Conservation (phyloP, 2,329 filamentous ascomycete genomes). For the Fusarium anguioides region DNA sequence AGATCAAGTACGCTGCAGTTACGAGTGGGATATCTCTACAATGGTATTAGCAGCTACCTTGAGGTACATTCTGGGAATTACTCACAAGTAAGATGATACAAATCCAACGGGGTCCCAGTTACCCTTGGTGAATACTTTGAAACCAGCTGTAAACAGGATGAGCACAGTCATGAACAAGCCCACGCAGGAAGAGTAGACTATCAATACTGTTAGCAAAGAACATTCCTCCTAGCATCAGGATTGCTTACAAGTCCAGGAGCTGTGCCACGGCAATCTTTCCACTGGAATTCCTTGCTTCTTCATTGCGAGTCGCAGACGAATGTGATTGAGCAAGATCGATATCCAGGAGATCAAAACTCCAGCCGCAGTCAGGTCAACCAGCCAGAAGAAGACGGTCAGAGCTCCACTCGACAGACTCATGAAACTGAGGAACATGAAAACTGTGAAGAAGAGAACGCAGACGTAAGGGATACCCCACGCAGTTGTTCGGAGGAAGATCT, state of each 20-base stretch:
- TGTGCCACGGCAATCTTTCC: slow-evolving; percentile 69
- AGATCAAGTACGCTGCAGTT: slow-evolving; percentile 65
- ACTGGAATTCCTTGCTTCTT: slow-evolving; percentile 64
- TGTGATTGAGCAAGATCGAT: slow-evolving; percentile 68
- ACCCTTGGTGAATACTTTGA: slow-evolving; percentile 69
- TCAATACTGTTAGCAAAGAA: background rate
- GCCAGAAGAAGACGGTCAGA: slow-evolving; percentile 73
- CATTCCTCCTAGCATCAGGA: accelerated
- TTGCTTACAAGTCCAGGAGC: slow-evolving; percentile 68
- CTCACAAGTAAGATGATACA: slow-evolving; percentile 71
- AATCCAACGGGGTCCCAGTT: slow-evolving; percentile 68
- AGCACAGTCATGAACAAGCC: slow-evolving; percentile 70
- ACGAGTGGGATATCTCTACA: slow-evolving; percentile 70
- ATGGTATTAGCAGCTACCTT: slow-evolving; percentile 15
- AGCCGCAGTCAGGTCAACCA: slow-evolving; percentile 70
- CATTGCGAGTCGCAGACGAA: slow-evolving; percentile 65
- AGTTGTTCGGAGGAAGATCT: slow-evolving; percentile 68
- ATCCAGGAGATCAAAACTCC: slow-evolving; percentile 74
- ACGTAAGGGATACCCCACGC: slow-evolving; percentile 71
- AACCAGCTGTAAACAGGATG: slow-evolving; percentile 77
- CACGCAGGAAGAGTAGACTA: slow-evolving; percentile 69
- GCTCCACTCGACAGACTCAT: slow-evolving; percentile 67
- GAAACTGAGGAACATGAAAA: slow-evolving; percentile 68
- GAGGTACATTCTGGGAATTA: background rate
- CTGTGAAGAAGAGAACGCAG: slow-evolving; percentile 64